phyloP scores from a whole-genome alignment of 2,329 filamentous ascomycete genomes.

The Rosellinia necatrix region DNA sequence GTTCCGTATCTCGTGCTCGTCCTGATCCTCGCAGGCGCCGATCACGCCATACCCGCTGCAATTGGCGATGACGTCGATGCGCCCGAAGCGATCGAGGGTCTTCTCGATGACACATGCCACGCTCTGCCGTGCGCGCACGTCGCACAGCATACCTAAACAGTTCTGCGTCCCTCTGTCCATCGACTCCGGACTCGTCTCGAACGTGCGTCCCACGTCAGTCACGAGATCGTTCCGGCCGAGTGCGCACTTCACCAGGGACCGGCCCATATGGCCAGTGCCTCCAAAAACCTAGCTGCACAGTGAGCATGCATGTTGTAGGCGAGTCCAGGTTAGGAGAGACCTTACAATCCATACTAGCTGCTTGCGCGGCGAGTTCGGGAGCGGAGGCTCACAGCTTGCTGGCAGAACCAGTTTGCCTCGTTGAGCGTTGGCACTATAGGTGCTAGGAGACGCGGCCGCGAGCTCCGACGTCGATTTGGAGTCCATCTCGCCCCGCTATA shows the following conservation, averaged over 20 bases:
- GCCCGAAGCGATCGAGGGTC: constrained; percentile 75
- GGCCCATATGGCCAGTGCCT: constrained; percentile 95
- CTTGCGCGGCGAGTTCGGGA: constrained; percentile 68
- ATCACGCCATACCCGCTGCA: constrained; percentile 96
- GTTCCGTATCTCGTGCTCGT: constrained; percentile 90
- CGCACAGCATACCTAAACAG: constrained; percentile 83
- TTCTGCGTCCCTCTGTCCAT: constrained; percentile 75
- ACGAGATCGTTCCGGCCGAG: constrained; percentile 82
- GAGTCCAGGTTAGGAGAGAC: constrained; percentile 24
- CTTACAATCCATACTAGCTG: constrained; percentile 88
- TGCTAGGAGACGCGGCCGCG: constrained; percentile 34
- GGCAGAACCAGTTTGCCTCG: constrained; percentile 67
- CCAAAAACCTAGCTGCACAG: constrained; percentile 73
- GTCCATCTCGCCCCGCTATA: constrained; percentile 34
- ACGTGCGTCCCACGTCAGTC: constrained; percentile 80
- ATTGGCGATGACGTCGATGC: constrained; percentile 88
- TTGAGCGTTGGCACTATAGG: constrained; percentile 32
- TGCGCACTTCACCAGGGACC: constrained; percentile 82
- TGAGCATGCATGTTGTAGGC: constrained; percentile 14
- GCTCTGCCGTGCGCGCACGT: constrained; percentile 81
- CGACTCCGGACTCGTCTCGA: constrained; percentile 73
- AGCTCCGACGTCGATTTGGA: constrained; percentile 36
- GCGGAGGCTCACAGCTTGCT: constrained; percentile 83
- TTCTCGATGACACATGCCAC: constrained; percentile 73
- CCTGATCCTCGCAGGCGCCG: constrained; percentile 93